A percentile compares a stretch with the other conserved stretches of the same genome.
Evolutionary conservation across 352 stramenopile species (phyloP).

Genomic region (Pythium dissimile): DNA sequence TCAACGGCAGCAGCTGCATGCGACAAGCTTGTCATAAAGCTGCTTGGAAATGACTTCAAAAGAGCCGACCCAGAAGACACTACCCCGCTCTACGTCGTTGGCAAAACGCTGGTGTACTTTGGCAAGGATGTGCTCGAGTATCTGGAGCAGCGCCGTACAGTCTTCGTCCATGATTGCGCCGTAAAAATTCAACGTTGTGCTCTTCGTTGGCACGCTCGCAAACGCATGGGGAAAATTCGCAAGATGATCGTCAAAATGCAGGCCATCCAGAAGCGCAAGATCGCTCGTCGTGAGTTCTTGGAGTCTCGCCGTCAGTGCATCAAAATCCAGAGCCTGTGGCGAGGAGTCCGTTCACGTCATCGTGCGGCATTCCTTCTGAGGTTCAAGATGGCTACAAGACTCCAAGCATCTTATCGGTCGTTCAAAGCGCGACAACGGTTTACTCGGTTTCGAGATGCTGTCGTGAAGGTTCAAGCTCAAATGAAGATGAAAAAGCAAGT

Average conservation of each 20-base stretch:
- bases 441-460: slow-evolving; percentile 51
- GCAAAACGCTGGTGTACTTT: slow-evolving; percentile 93
- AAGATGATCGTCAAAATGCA: slow-evolving; percentile 58
- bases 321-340: slow-evolving; percentile 72
- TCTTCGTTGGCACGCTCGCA: slow-evolving; percentile 49
- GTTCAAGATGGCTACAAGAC: slow-evolving; percentile 50
- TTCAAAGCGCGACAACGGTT: slow-evolving; percentile 48
- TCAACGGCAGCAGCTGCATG: slow-evolving; percentile 64
- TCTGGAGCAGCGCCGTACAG: slow-evolving; percentile 75
- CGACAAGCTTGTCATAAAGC: slow-evolving; percentile 44
- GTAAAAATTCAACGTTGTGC: slow-evolving; percentile 56
- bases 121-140: slow-evolving; percentile 90
- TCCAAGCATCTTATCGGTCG: slow-evolving; percentile 58
- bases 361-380: slow-evolving; percentile 49
- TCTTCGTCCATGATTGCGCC: slow-evolving; percentile 68
- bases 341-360: slow-evolving; percentile 59
- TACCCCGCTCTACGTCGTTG: slow-evolving; percentile 64
- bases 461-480: slow-evolving; percentile 66
- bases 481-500: slow-evolving; percentile 80
- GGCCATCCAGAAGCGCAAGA: slow-evolving; percentile 45
- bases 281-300: slow-evolving; percentile 42
- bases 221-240: slow-evolving; percentile 45
- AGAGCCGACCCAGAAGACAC: slow-evolving; percentile 31
- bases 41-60: slow-evolving; percentile 49
- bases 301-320: slow-evolving; percentile 37